These are phyloP conservation scores for Fraxinus latifolia DNA, from an alignment of 305 asterid genomes.

Conservation along the genomic window DNA sequence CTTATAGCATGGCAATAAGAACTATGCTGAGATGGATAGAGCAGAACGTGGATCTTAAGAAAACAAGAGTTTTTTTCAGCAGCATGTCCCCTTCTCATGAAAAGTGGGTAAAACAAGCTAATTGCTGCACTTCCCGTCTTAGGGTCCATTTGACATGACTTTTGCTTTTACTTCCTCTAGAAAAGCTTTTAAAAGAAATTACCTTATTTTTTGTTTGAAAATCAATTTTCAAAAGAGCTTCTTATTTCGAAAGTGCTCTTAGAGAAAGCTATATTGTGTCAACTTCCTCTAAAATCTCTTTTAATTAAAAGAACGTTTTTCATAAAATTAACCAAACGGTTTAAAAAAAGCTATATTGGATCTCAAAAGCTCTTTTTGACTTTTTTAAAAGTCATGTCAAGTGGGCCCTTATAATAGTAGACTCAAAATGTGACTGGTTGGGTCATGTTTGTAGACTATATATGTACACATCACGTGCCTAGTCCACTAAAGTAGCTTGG, in stretches of 20 bases:
- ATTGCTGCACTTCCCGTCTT: not conserved
- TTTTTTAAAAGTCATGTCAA: not conserved
- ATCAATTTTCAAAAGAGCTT: no score
- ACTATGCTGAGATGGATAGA: constrained; percentile 41
- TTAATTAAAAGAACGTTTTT: no score
- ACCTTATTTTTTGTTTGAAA: no score
- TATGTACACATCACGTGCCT: not conserved
- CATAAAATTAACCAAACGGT: not conserved
- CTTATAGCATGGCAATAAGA: constrained; percentile 38
- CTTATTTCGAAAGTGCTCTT: not conserved
- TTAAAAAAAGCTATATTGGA: no score
- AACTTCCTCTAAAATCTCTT: not conserved
- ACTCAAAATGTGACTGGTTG: not conserved
- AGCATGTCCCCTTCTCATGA: constrained; percentile 47
- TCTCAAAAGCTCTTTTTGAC: not conserved
- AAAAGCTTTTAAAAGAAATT: not conserved
- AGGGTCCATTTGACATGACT: not conserved
- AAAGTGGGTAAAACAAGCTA: constrained; percentile 24
- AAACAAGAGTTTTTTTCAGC: constrained; percentile 32
- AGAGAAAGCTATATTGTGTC: no score
- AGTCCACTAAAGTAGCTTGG: not conserved
- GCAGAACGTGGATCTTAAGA: constrained; percentile 33
- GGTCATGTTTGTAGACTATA: not conserved
- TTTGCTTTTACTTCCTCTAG: not conserved
- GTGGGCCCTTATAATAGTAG: not conserved